These are phyloP conservation scores for Sphaerulina populicola DNA, from an alignment of 2,329 filamentous ascomycete genomes.

Conservation along the genomic window DNA sequence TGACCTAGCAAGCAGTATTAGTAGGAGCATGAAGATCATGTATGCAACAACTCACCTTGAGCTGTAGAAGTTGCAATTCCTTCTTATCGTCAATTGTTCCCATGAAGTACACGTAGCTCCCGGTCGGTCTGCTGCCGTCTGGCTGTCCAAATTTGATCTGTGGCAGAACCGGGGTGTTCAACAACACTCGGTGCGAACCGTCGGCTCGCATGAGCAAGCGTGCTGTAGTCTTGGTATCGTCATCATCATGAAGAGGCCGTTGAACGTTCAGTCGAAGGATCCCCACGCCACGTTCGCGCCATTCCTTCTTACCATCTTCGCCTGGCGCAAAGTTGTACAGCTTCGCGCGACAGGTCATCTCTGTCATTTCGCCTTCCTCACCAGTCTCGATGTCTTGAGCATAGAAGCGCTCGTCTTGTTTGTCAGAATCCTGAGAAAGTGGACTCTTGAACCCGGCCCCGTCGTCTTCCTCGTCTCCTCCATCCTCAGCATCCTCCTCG, in stretches of 20 bases:
- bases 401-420: conserved; percentile 51
- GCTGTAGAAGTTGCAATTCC: conserved; percentile 45
- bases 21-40: not conserved
- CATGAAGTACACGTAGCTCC: conserved; percentile 61
- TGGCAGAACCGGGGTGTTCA: conserved; percentile 75
- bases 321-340: conserved; percentile 67
- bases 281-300: conserved; percentile 84
- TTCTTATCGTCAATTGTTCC: conserved; percentile 48
- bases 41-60: conserved; percentile 45
- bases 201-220: conserved; percentile 88
- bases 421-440: conserved; percentile 45
- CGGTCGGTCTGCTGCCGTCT: conserved; percentile 54
- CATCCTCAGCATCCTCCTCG: conserved; percentile 45
- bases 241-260: conserved; percentile 42
- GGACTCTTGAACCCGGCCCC: conserved; percentile 36
- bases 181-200: conserved; percentile 73
- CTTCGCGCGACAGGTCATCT: conserved; percentile 70
- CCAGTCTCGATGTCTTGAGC: conserved; percentile 72
- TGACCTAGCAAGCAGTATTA: conserved; percentile 32
- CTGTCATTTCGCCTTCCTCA: conserved; percentile 70
- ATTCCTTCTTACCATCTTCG: conserved; percentile 48
- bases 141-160: conserved; percentile 68
- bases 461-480: conserved; percentile 41
- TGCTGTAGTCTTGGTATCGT: conserved; percentile 46
- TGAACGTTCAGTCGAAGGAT: conserved; percentile 76